Base-by-base conservation (phyloP, 495 filamentous ascomycete species). In the Aspergillus nanangensis region DNA sequence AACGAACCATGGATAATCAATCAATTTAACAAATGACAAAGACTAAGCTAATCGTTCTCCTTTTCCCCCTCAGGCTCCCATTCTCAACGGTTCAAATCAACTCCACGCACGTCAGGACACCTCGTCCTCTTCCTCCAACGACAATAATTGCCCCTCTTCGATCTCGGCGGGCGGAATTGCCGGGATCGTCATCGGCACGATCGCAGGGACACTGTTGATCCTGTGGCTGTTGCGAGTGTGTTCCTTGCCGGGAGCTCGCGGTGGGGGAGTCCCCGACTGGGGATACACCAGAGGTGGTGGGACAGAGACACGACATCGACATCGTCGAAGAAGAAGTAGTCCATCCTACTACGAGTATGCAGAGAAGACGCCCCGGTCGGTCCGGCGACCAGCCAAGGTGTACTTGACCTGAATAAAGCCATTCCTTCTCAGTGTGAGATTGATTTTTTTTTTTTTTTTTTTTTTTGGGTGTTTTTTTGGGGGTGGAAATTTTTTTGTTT, bases 101-200 rank as follows among this genome's bases (percentile, higher is more conserved):
- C 44, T 32, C 38, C 9, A 48, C 15, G 3, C 27, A 35, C n/a
- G 53, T 67, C 37, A n/a, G 33, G 20, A 8, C 60, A 14, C 44
- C 19, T 48, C 59, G 14, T 45, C 45, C 21, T 43, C 38, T 20
- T 31, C 25, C 45, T 5, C 25, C 25, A 29, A 29, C 25, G 11
- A 29, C 7, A 47, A 46, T 13, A 51, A 36, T 21, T 70, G 70
- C 47, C 58, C 60, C 10, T 63, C 57, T n/a, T 74, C 62, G 13
- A 64, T 82, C 13, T 65, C 63, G 15, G 69, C 76, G 14, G 78
- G 79, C 18, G 77, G 64, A 1, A 80, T 82, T 33, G 79, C 78
- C 1, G 79, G 79, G 32, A 81, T 81, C 47, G 78, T 82, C 39
- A 71, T 82, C 53, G 79, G 79, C 25, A 71, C 72, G 17, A 75